A percentile compares a stretch with the other conserved stretches of the same genome.
Evolutionary conservation across 768 basidiomycete genomes (phyloP).

Genomic region (Cystofilobasidium ferigula): DNA sequence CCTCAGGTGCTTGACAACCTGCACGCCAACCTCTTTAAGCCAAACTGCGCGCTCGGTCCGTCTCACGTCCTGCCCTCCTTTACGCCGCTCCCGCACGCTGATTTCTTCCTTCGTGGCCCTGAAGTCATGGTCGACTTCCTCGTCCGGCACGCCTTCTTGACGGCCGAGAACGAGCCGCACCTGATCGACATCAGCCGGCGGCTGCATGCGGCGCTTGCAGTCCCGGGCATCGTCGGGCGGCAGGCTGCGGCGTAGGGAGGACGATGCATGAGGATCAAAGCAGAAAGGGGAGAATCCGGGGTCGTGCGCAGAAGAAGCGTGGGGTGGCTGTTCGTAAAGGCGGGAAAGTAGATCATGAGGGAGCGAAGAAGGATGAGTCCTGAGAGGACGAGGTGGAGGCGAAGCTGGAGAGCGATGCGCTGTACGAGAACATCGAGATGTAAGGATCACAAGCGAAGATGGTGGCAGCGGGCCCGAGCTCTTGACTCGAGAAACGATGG

Average conservation of each 20-base stretch:
- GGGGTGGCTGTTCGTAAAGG: too few relatives aligned
- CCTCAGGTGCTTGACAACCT: slow-evolving; percentile 55
- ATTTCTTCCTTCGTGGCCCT: neutral
- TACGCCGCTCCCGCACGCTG: neutral
- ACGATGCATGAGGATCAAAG: too few relatives aligned
- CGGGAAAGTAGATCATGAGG: too few relatives aligned
- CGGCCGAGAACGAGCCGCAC: slow-evolving; percentile 75
- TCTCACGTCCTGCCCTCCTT: slow-evolving; percentile 1
- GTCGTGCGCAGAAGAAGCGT: too few relatives aligned
- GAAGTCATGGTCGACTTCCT: slow-evolving; percentile 79
- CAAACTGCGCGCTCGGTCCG: slow-evolving; percentile 75
- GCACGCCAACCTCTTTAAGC: slow-evolving; percentile 67
- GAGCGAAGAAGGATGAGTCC: too few relatives aligned
- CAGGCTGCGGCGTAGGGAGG: neutral
- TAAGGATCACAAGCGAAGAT: too few relatives aligned
- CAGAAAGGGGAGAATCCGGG: too few relatives aligned
- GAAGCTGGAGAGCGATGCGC: too few relatives aligned
- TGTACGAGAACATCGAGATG: too few relatives aligned
- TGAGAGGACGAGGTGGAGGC: too few relatives aligned
- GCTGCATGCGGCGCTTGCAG: slow-evolving; percentile 53
- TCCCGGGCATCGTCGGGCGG: slow-evolving; percentile 19
- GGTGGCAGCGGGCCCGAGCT: too few relatives aligned
- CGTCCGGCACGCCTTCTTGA: slow-evolving; percentile 72
- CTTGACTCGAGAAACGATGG: too few relatives aligned
- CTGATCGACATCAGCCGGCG: slow-evolving; percentile 65